phyloP scores from a whole-genome alignment of 306 rosid genomes.

The Corylus heterophylla region DNA sequence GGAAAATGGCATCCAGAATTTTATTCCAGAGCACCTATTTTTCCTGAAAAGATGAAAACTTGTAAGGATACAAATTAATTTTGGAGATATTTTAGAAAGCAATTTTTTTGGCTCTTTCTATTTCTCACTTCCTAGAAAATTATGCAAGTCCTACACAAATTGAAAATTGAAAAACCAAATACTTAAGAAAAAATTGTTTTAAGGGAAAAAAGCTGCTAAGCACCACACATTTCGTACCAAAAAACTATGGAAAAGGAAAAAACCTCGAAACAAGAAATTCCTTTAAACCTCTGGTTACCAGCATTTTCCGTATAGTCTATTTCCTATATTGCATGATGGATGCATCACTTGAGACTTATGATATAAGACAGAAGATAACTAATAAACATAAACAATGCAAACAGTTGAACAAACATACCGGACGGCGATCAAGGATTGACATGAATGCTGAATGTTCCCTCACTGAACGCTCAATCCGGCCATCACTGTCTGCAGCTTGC shows the following conservation, averaged over 20 bases:
- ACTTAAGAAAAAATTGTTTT: not conserved
- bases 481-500: slow-evolving; percentile 97
- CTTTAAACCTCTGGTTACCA: not conserved
- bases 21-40: not conserved
- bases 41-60: not conserved
- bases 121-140: not conserved
- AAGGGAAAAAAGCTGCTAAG: not conserved
- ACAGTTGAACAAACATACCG: slow-evolving; percentile 49
- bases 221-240: no score
- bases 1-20: not conserved
- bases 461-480: slow-evolving; percentile 85
- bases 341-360: not conserved
- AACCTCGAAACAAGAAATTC: not conserved
- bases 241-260: not conserved
- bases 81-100: not conserved
- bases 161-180: not conserved
- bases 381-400: slow-evolving; percentile 1
- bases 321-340: not conserved
- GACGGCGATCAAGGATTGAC: slow-evolving; percentile 88
- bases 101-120: not conserved
- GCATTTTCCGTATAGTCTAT: not conserved
- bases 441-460: slow-evolving; percentile 80
- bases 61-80: not conserved
- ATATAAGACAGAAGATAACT: not conserved
- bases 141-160: not conserved